Evolutionary conservation across 768 basidiomycete species (phyloP).

Genomic region (Mycena amicta): DNA sequence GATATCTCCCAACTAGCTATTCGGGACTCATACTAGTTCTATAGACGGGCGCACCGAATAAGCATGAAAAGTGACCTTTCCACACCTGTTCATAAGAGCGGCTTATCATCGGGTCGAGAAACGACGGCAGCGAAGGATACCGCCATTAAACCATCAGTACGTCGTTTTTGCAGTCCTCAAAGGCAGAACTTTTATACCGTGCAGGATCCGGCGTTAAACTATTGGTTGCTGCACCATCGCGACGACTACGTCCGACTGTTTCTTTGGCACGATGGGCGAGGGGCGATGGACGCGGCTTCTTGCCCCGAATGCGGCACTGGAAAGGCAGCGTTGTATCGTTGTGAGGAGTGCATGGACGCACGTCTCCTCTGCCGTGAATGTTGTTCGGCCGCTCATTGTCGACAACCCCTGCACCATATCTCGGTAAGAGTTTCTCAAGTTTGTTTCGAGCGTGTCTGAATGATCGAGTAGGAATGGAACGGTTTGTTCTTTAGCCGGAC

Average conservation of each 20-base stretch:
- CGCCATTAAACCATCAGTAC: too few species aligned
- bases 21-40: too few species aligned
- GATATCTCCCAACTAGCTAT: too few species aligned
- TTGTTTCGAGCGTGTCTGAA: background rate
- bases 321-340: background rate
- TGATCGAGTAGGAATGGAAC: constrained; percentile 22
- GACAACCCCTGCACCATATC: background rate
- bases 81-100: too few species aligned
- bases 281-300: background rate
- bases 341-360: background rate
- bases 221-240: background rate
- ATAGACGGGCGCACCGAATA: too few species aligned
- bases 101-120: too few species aligned
- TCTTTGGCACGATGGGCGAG: background rate
- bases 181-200: too few species aligned
- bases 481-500: constrained; percentile 17
- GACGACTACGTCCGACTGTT: background rate
- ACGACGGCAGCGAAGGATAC: too few species aligned
- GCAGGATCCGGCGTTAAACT: background rate
- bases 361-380: background rate
- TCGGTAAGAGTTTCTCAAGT: background rate
- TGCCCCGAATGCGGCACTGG: background rate
- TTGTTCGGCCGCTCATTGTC: background rate
- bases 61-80: too few species aligned
- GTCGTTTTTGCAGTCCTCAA: too few species aligned